phyloP scores from a whole-genome alignment of 106 monocot species.

The Apostasia shenzhenica region DNA sequence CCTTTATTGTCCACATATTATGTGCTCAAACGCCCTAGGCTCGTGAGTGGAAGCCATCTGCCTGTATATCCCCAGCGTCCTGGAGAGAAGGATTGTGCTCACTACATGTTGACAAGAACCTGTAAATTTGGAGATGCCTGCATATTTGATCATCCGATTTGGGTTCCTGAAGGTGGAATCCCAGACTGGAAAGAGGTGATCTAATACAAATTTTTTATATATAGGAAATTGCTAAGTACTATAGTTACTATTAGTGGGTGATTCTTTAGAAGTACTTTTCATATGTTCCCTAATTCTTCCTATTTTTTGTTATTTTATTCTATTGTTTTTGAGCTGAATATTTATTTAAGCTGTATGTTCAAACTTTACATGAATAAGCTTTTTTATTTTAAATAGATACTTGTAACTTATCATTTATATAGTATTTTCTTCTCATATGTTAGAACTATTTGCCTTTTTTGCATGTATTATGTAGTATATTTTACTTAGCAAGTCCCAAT shows the following conservation, averaged over 20 bases:
- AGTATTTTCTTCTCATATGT: too few species aligned
- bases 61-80: constrained; percentile 88
- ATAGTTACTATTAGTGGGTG: constrained; percentile 13
- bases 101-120: constrained; percentile 96
- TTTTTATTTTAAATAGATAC: background rate
- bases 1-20: constrained; percentile 82
- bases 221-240: constrained; percentile 9
- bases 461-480: too few species aligned
- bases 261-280: background rate
- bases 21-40: constrained; percentile 82
- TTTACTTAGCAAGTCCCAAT: too few species aligned
- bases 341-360: background rate
- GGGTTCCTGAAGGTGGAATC: constrained; percentile 98
- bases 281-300: background rate
- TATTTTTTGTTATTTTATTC: background rate
- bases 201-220: constrained; percentile 29
- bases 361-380: background rate
- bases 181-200: constrained; percentile 99
- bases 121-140: constrained; percentile 96
- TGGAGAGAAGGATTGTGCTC: constrained; percentile 90
- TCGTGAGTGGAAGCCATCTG: constrained; percentile 69
- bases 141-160: constrained; percentile 96
- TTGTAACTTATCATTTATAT: background rate
- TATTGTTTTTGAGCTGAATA: background rate
- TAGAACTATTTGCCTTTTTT: too few species aligned